Base-by-base conservation (phyloP, 768 basidiomycete genomes). In the Daedaleopsis sinensis region DNA sequence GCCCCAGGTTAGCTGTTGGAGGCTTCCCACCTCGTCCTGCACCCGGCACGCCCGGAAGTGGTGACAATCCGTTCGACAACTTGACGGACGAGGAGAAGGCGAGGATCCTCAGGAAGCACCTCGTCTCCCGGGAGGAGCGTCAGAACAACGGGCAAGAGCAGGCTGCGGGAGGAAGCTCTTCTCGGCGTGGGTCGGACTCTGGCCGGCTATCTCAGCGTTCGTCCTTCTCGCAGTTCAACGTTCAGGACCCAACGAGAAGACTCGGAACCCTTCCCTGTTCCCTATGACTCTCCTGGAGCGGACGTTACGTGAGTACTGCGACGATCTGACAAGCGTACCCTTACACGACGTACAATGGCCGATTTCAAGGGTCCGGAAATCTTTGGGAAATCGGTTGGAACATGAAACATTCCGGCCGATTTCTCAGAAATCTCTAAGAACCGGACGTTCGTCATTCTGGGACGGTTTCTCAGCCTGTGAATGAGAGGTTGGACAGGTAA, bases 81-180 rank as follows among this genome's bases (percentile, higher is more conserved):
- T 75, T 94, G 27, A 81, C 90, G 0, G 89, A 90, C 23, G 91
- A 93, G 64, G 92, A 95, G 70, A 97, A 94, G 76, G 88, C 88
- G 3, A 85, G 83, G 68, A 84, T 97, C 1, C 74, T 98, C 18
- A 79, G 89, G 52, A 83, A 86, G 57, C 94, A 97, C 75, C 80
- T 98, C 18, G 88, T 95, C 12, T 83, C 86, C 9, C 85, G 84
- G 32, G 85, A 90, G 48, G 89, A 93, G 63, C 79, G 89, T 13
- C 71, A 69, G 44, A 67, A 54, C 58, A 53, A 59, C 46, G 52
- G 58, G 44, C 58, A 54, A 13, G 74, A 72, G 63, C 61, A 61
- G 49, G 58, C 39, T 42, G 18, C 64, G 21, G 61, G 68, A 13
- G 66, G 66, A 18, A 68, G 62, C 48, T 72, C 69, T 16, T 48